phyloP scores from a whole-genome alignment of 257 asterid genomes.

The Rhazya stricta region DNA sequence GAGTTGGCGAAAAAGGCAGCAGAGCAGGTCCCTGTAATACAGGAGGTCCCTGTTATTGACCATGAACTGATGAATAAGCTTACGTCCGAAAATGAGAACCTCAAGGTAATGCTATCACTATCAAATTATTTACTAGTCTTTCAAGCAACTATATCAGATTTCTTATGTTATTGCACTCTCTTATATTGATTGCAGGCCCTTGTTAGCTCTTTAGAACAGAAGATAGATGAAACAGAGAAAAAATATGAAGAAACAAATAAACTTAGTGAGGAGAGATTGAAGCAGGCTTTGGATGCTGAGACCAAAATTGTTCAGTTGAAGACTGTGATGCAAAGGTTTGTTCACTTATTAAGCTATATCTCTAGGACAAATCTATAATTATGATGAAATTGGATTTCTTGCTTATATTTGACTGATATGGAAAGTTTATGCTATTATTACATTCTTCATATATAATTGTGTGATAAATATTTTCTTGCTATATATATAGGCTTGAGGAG shows the following conservation, averaged over 20 bases:
- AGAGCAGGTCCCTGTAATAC: slow-evolving; percentile 61
- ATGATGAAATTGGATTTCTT: slow-evolving; percentile 14
- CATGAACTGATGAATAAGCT: slow-evolving; percentile 75
- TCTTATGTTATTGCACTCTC: slow-evolving; percentile 11
- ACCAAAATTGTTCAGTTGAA: slow-evolving; percentile 79
- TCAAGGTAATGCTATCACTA: slow-evolving; percentile 44
- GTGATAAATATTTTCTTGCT: slow-evolving; percentile 3
- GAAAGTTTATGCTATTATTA: slow-evolving; percentile 1
- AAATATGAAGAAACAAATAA: slow-evolving; percentile 85
- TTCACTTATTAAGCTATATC: slow-evolving; percentile 3
- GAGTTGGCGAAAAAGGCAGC: slow-evolving; percentile 55
- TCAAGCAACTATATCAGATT: background rate
- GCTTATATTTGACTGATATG: slow-evolving; percentile 3
- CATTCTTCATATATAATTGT: slow-evolving; percentile 11
- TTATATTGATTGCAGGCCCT: slow-evolving; percentile 45
- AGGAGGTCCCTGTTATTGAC: slow-evolving; percentile 86
- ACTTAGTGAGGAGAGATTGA: slow-evolving; percentile 88
- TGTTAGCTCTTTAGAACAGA: slow-evolving; percentile 77
- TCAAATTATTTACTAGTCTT: slow-evolving; percentile 8
- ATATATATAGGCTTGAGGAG: slow-evolving; percentile 67
- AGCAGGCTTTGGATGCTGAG: slow-evolving; percentile 92
- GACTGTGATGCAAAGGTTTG: slow-evolving; percentile 71
- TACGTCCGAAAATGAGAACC: slow-evolving; percentile 75
- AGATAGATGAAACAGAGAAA: slow-evolving; percentile 86
- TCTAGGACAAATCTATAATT: background rate